A percentile compares a stretch with the other conserved stretches of the same genome.
These are phyloP conservation scores for Hippophae rhamnoides DNA, from an alignment of 306 rosid genomes.

Conservation along the genomic window DNA sequence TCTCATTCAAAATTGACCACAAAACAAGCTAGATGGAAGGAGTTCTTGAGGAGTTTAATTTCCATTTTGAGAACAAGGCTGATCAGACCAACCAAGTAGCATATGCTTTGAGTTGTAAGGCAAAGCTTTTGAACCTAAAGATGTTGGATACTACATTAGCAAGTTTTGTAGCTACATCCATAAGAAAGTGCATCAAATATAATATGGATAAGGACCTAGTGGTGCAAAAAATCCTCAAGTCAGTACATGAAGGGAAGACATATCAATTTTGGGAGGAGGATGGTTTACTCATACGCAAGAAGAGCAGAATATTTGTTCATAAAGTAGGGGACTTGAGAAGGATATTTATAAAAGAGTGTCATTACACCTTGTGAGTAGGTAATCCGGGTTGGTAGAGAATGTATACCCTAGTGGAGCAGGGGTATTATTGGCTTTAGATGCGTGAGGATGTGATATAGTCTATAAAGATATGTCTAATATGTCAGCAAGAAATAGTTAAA, in stretches of 20 bases:
- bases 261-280: neutral
- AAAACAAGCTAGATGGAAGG: too few species aligned
- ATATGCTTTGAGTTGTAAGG: too few species aligned
- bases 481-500: neutral
- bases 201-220: neutral
- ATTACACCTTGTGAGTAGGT: neutral
- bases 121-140: neutral
- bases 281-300: neutral
- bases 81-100: too few species aligned
- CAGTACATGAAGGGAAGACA: neutral
- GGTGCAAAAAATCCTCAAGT: neutral
- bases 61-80: too few species aligned
- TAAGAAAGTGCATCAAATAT: neutral
- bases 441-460: neutral
- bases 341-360: neutral
- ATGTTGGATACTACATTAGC: neutral
- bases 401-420: neutral
- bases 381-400: neutral
- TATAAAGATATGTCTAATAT: neutral
- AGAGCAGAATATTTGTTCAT: neutral
- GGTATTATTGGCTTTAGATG: neutral
- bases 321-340: neutral
- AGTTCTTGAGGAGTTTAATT: too few species aligned
- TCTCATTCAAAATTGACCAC: too few species aligned
- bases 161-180: neutral